A percentile compares a stretch with the other conserved stretches of the same genome.
phyloP scores from a whole-genome alignment of 768 basidiomycete species.

The Lyophyllum semitale region DNA sequence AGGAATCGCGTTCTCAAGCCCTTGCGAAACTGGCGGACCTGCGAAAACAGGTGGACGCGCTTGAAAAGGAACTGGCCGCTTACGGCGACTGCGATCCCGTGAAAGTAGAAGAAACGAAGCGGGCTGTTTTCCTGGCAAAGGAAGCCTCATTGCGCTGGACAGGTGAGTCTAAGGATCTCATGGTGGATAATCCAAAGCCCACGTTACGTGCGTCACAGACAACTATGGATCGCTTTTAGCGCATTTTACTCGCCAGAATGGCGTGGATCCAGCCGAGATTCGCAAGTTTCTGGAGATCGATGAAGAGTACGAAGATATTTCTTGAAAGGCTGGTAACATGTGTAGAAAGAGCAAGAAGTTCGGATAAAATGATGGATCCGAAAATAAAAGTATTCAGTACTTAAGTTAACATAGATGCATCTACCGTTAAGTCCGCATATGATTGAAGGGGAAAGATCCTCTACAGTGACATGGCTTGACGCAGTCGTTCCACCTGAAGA shows the following conservation, averaged over 20 bases:
- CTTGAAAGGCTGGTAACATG: constrained; percentile 21
- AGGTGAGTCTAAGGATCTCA: constrained; percentile 49
- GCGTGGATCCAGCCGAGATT: constrained; percentile 61
- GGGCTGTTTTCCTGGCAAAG: constrained; percentile 74
- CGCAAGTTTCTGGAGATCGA: constrained; percentile 65
- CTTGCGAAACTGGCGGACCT: constrained; percentile 51
- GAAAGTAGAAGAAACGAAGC: constrained; percentile 74
- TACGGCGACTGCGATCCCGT: constrained; percentile 87
- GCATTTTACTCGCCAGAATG: constrained; percentile 65
- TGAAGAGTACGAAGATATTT: constrained; percentile 80
- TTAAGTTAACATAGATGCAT: not conserved
- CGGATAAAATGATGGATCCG: not conserved
- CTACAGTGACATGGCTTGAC: constrained; percentile 14
- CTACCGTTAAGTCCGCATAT: not conserved
- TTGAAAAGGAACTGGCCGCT: constrained; percentile 70
- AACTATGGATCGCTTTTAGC: constrained; percentile 69
- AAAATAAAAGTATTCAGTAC: not conserved
- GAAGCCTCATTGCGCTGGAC: constrained; percentile 90
- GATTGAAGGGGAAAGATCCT: not conserved
- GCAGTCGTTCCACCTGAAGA: constrained; percentile 17
- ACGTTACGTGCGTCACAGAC: constrained; percentile 40
- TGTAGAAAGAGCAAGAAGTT: not conserved
- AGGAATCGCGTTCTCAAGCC: constrained; percentile 60
- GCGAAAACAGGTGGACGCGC: constrained; percentile 46
- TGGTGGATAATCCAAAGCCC: not conserved